Evolutionary conservation across 2,329 filamentous ascomycete genomes (phyloP).

Genomic region (Ceratocystis papillata): DNA sequence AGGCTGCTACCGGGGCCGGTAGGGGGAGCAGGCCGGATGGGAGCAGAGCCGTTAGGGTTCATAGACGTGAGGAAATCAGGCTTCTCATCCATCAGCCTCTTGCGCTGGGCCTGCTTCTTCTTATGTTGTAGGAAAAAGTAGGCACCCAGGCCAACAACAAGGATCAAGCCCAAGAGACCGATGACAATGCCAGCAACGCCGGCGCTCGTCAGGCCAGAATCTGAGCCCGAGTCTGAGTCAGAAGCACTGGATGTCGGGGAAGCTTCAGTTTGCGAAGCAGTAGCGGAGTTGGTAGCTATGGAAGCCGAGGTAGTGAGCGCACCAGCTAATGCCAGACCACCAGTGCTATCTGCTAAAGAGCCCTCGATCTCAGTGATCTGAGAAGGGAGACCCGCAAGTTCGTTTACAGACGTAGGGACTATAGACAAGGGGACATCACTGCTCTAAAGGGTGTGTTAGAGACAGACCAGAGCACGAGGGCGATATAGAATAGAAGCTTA

Average conservation of each 20-base stretch:
- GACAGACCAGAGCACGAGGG: neutral
- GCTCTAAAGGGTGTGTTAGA: neutral
- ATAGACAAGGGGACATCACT: neutral
- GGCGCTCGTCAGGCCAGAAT: conserved; percentile 29
- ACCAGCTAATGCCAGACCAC: conserved; percentile 25
- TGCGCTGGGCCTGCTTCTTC: conserved; percentile 53
- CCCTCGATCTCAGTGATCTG: conserved; percentile 18
- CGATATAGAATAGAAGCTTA: neutral
- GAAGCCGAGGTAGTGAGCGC: conserved; percentile 25
- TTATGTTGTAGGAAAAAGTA: conserved; percentile 60
- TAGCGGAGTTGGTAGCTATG: conserved; percentile 15
- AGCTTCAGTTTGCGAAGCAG: conserved; percentile 18
- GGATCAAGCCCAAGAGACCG: conserved; percentile 61
- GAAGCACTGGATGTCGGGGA: neutral
- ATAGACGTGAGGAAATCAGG: conserved; percentile 19
- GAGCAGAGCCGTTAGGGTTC: conserved; percentile 13
- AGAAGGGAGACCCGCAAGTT: conserved; percentile 18
- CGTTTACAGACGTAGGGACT: conserved; percentile 9
- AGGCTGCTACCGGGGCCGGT: conserved; percentile 22
- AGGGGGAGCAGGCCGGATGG: conserved; percentile 21
- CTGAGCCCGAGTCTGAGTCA: conserved; percentile 25
- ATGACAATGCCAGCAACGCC: conserved; percentile 74
- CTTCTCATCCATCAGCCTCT: conserved; percentile 31
- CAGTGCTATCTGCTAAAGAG: conserved; percentile 27
- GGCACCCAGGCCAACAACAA: conserved; percentile 53